These are phyloP conservation scores for Tolypocladium amazonense DNA, from an alignment of 2,329 filamentous ascomycete species.

Conservation along the genomic window DNA sequence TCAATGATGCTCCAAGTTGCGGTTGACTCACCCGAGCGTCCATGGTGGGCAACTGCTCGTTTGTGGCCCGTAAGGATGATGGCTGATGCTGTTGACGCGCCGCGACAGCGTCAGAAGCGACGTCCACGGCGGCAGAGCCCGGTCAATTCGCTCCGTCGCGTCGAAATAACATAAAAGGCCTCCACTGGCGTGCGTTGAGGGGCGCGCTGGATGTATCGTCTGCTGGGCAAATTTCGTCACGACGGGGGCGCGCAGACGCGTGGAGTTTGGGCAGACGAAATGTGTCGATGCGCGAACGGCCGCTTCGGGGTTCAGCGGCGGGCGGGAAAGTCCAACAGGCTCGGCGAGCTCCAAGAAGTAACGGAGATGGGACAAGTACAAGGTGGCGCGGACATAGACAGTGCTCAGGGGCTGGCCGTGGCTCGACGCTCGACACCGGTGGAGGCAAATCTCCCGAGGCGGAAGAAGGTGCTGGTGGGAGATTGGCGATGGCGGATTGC, in stretches of 20 bases:
- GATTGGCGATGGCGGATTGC: constrained; percentile 4
- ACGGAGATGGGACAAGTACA: neutral
- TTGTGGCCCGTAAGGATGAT: constrained; percentile 6
- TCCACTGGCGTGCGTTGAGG: neutral
- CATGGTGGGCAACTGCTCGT: constrained; percentile 15
- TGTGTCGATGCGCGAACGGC: neutral
- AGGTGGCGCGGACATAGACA: neutral
- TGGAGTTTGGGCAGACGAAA: neutral
- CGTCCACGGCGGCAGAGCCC: constrained; percentile 4
- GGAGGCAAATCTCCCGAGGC: constrained; percentile 4
- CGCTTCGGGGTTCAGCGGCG: neutral
- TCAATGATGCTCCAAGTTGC: neutral
- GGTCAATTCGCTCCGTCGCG: constrained; percentile 1
- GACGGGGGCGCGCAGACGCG: neutral
- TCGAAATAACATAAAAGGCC: constrained; percentile 8
- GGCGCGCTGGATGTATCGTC: neutral
- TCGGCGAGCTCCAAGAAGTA: neutral
- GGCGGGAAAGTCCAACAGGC: neutral
- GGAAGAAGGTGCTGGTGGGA: constrained; percentile 4
- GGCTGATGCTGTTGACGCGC: constrained; percentile 11
- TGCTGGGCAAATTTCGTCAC: neutral
- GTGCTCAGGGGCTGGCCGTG: neutral
- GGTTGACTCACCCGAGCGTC: constrained; percentile 22
- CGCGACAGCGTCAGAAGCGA: constrained; percentile 5
- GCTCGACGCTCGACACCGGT: constrained; percentile 1